phyloP scores from a whole-genome alignment of 2,329 filamentous ascomycete species.

The Didymella lethalis region DNA sequence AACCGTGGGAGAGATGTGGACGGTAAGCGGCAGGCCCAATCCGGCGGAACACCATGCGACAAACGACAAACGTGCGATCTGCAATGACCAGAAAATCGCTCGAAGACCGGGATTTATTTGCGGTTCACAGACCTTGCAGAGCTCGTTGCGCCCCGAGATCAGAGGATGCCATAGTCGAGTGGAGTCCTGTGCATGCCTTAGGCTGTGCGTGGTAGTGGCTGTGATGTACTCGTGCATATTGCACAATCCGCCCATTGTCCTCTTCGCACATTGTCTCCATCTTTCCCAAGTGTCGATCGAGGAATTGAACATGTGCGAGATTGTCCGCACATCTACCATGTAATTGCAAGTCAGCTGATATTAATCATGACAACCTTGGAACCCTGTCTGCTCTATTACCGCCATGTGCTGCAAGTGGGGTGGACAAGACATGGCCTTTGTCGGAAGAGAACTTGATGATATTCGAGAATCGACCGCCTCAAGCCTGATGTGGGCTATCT shows the following conservation, averaged over 20 bases:
- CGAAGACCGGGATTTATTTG: background rate
- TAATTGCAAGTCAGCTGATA: slow-evolving; percentile 16
- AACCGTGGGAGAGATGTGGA: background rate
- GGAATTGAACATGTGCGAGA: too few relatives aligned
- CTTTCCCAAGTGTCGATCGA: too few relatives aligned
- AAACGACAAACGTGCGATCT: background rate
- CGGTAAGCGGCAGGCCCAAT: background rate
- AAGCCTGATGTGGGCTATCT: slow-evolving; percentile 23
- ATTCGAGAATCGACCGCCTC: slow-evolving; percentile 25
- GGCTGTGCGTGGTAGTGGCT: too few relatives aligned
- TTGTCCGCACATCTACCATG: too few relatives aligned
- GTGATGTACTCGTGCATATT: too few relatives aligned
- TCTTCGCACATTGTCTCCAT: too few relatives aligned
- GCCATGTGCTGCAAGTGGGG: slow-evolving; percentile 5
- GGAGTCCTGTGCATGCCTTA: too few relatives aligned
- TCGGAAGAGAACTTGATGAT: slow-evolving; percentile 12
- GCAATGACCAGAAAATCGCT: background rate
- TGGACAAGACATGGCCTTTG: slow-evolving; percentile 2
- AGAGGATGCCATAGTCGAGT: background rate
- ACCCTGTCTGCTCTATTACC: background rate
- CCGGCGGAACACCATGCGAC: slow-evolving; percentile 11
- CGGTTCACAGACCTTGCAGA: background rate
- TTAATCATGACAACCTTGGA: background rate
- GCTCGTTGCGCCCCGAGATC: background rate
- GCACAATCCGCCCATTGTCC: too few relatives aligned